Evolutionary conservation across 805 yeast genomes (phyloP).

Genomic region (Sungouiozyma ichnusensis): DNA sequence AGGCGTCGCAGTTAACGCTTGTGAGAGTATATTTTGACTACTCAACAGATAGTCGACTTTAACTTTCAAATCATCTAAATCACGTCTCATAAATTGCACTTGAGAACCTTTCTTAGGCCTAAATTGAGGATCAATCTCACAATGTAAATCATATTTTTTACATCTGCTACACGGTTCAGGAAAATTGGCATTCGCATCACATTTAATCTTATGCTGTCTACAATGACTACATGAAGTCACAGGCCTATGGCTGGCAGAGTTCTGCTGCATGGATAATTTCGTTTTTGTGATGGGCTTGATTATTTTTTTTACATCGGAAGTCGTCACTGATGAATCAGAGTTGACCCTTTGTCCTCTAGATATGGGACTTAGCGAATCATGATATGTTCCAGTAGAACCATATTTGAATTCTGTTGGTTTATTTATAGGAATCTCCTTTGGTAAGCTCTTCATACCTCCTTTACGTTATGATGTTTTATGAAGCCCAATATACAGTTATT

Average conservation of each 20-base stretch:
- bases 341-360: constrained; percentile 1
- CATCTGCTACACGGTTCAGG: constrained; percentile 81
- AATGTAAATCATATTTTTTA: constrained; percentile 62
- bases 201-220: constrained; percentile 86
- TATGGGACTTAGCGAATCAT: background rate
- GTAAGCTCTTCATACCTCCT: background rate
- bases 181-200: constrained; percentile 77
- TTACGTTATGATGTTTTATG: too few species aligned
- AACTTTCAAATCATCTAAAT: constrained; percentile 68
- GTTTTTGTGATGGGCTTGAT: background rate
- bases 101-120: constrained; percentile 89
- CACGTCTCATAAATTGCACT: constrained; percentile 71
- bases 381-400: background rate
- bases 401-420: background rate
- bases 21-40: constrained; percentile 40
- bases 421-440: background rate
- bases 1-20: constrained; percentile 1
- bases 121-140: constrained; percentile 87
- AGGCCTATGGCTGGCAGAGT: constrained; percentile 46
- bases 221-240: constrained; percentile 92
- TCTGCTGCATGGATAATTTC: background rate
- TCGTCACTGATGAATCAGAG: background rate
- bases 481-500: background rate
- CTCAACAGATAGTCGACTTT: constrained; percentile 57
- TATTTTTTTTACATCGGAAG: background rate